phyloP scores from a whole-genome alignment of 2,329 filamentous ascomycete species.

The Fusarium palustre region DNA sequence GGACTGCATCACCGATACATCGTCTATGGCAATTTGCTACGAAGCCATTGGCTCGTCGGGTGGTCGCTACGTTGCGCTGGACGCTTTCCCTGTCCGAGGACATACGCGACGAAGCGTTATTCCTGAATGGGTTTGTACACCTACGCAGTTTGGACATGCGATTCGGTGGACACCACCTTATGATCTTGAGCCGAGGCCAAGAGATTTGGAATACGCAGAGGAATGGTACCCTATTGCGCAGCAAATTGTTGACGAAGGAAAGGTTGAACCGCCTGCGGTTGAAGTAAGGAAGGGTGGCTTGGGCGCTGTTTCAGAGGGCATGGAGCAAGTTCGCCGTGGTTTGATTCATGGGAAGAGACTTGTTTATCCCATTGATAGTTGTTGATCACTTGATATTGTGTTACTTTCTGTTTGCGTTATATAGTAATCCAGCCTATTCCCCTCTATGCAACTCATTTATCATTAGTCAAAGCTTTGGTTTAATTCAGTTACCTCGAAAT shows the following conservation, averaged over 20 bases:
- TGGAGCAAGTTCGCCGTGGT: background rate
- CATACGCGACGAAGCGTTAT: conserved; percentile 2
- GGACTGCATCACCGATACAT: background rate
- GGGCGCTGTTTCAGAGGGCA: background rate
- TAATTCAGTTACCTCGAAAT: background rate
- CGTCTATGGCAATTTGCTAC: background rate
- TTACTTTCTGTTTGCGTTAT: background rate
- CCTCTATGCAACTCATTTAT: background rate
- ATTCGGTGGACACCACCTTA: conserved; percentile 1
- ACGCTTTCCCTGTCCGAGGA: conserved; percentile 1
- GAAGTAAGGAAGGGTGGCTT: background rate
- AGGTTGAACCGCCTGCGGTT: background rate
- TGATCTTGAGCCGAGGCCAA: background rate
- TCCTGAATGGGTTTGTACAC: conserved; percentile 1
- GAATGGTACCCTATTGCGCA: background rate
- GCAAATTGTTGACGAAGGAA: background rate
- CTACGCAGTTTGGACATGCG: conserved; percentile 3
- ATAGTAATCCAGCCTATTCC: background rate
- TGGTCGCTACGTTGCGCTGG: background rate
- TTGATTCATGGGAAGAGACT: background rate
- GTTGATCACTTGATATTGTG: background rate
- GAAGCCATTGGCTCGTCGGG: conserved; percentile 1
- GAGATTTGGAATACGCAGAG: background rate
- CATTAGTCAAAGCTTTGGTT: background rate
- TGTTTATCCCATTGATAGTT: background rate